Evolutionary conservation across 805 yeast species (phyloP), one percentile per base, ranked within the genome.

Genomic region (Saccharomycopsis schoenii): DNA sequence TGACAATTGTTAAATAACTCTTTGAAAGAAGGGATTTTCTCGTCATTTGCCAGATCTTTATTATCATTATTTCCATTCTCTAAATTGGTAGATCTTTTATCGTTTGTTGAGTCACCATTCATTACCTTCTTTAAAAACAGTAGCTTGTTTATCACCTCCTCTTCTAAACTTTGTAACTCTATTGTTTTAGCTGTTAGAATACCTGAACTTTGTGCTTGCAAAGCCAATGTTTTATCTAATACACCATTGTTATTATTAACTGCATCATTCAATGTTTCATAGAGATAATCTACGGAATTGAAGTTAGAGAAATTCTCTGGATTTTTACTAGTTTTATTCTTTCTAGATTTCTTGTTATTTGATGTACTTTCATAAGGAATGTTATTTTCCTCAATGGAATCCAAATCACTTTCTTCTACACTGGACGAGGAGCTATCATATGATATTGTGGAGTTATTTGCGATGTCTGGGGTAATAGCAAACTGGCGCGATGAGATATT

Each of bases 171-270:
- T 24, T 60, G 41, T 36, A 64, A 62, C 34, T 64, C 66, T 15
- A 64, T 50, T 2, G 66, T 37, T 25, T 64, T 64, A n/a, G 64
- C 62, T 54, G 60, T 62, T 5, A 64, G 15, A 11, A 64, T 59
- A 9, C 66, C 66, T 10, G 65, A 62, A 11, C 60, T 56, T 43
- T 64, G 66, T 5, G 66, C 64, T 50, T 64, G 66, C 2, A 25
- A 40, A 4, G 57, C 66, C 21, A 64, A 55, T 4, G 66, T 61
- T 39, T 60, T 41, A 50, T 64, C 66, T 36, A 64, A 47, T 21
- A 64, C 29, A 37, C 58, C 56, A 40, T 58, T 56, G 29, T 64
- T 62, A 36, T 47, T 56, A 24, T 56, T 56, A 5, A 64, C 41
- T 21, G 66, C 56, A 40, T 60, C 52, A 25, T 56, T 56, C 34